Evolutionary conservation across 306 rosid species (phyloP), one percentile per base, ranked within the genome.

Genomic region (Vigna trinervia): DNA sequence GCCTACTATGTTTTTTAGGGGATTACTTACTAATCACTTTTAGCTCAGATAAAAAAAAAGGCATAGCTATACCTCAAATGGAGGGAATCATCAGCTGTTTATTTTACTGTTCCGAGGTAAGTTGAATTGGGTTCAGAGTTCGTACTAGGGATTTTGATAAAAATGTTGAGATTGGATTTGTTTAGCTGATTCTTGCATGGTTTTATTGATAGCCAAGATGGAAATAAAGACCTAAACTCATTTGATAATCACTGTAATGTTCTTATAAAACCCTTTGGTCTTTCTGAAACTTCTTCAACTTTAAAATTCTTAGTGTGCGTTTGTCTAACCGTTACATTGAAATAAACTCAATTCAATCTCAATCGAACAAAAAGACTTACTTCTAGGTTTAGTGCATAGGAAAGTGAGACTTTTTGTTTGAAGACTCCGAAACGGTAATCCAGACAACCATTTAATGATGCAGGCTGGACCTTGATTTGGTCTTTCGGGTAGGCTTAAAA

Each of bases 51-150:
- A 3, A 30, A 76, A 52, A 72, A 17, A 51, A 46, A 39, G 39
- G 53, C 66, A 76, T 36, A 57, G 71, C 45, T 32, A 11, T 34
- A 17, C n/a, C 3, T 64, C 43, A 32, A 8, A 36, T 67, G 56
- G 23, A 58, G 39, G 64, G 57, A 54, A 64, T 68, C 67, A 64
- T 68, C 67, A 15, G 15, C 75, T 30, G 81, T 75, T 73, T 38
- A 70, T 79, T 80, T 74, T 71, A 32, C 68, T 61, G 56, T 65
- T 60, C 6, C 28, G 36, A 54, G 69, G 61, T 68, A 62, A 36
- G 82, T 38, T 23, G 61, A 71, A 43, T 32, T 78, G 66, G 69
- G 58, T 72, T 65, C 17, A 70, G 51, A 15, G 58, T 75, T 65
- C 17, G 71, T 50, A 19, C 41, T 22, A 68, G 10, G 74, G 52